Conservation (phyloP, 768 basidiomycete genomes). For the Amanita subjunquillea region DNA sequence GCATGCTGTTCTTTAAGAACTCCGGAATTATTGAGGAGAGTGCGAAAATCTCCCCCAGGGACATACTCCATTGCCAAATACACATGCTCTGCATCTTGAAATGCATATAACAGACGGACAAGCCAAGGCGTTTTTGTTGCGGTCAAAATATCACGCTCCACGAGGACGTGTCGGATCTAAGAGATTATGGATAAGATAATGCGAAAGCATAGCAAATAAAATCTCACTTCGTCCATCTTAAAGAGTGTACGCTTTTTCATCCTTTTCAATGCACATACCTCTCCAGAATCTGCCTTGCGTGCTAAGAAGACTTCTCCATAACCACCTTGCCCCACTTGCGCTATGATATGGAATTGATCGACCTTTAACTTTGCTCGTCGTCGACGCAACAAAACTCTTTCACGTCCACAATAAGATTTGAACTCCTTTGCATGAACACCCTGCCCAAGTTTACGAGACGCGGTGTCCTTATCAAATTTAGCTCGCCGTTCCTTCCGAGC, state of each 20-base stretch:
- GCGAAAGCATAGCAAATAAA: neutral
- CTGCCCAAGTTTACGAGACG: conserved; percentile 46
- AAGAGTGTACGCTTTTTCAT: conserved; percentile 91
- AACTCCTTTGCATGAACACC: conserved; percentile 68
- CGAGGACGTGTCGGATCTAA: conserved; percentile 93
- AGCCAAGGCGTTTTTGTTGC: conserved; percentile 98
- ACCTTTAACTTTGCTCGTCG: conserved; percentile 88
- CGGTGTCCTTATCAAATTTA: conserved; percentile 77
- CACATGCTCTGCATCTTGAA: conserved; percentile 85
- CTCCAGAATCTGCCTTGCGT: conserved; percentile 88
- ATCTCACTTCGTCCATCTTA: conserved; percentile 92
- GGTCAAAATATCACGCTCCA: conserved; percentile 95
- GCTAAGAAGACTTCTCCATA: conserved; percentile 98
- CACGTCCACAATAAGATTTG: conserved; percentile 87
- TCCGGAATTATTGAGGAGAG: conserved; percentile 94
- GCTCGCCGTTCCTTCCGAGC: conserved; percentile 76
- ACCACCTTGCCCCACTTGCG: conserved; percentile 97
- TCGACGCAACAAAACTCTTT: conserved; percentile 85
- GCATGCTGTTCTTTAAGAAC: conserved; percentile 97
- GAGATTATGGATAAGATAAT: neutral
- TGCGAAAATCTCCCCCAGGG: conserved; percentile 96
- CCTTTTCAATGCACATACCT: conserved; percentile 96
- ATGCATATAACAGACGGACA: conserved; percentile 89
- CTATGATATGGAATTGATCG: conserved; percentile 96
- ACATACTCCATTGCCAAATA: conserved; percentile 99